Evolutionary conservation across 2,329 filamentous ascomycete genomes (phyloP), one percentile per base, ranked within the genome.

Genomic region (Pseudocercospora vitis): DNA sequence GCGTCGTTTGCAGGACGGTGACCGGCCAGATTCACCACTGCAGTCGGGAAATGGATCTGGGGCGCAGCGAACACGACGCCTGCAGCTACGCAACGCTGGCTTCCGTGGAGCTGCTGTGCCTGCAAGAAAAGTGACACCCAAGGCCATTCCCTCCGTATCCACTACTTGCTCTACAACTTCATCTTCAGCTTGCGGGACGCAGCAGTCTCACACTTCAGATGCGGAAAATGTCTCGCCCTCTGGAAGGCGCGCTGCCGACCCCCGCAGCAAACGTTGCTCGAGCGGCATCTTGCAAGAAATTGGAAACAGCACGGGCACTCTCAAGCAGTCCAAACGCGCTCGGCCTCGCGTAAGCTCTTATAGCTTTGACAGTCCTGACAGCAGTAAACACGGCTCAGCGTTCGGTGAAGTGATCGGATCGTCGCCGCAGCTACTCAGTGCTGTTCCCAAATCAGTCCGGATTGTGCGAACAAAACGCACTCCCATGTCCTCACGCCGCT

Each of bases 51-150:
- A 12, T 42, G 37, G 18, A 24, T 26, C 19, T 26, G 37, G 37
- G 9, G n/a, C 11, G 14, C 42, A 18, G 19, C 24, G 65, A 26
- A 62, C 65, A 14, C 57, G 65, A 29, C 59, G 65, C 29, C 55
- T 71, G 37, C 67, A 71, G 52, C 62, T 70, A 14, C 62, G 68
- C 47, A 70, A 69, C 60, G 66, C 66, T 24, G 67, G 68, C 37
- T 71, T 71, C 42, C 62, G 65, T n/a, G 69, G 56, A 7, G 57
- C 63, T 23, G 55, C 63, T 4, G 37, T 71, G 44, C 62, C 66
- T 3, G 52, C 61, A 16, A 59, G 68, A 32, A 68, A 67, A 24
- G 64, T 70, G 18, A 69, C 69, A 16, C 69, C 68, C n/a, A 63
- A 45, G 16, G 52, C 47, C 50, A 31, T 57, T 32, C 47, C 61